Evolutionary conservation across 805 yeast species (phyloP), one percentile per base, ranked within the genome.

Genomic region (Candida caryicola): DNA sequence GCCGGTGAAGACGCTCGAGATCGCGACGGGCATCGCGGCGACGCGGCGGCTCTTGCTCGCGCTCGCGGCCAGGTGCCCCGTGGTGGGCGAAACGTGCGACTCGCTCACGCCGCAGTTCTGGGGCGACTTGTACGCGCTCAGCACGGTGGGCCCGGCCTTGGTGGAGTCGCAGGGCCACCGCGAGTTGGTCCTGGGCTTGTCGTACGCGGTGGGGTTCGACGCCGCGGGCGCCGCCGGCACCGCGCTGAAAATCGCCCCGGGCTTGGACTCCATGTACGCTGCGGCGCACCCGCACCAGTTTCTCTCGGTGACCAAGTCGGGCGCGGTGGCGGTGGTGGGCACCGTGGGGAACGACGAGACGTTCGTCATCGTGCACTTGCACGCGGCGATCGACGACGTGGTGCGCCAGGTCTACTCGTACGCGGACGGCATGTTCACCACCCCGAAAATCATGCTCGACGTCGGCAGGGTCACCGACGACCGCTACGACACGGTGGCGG

Each of bases 311-410:
- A 70, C 74, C 17, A 71, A 73, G 44, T 47, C 62, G 16, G 80
- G 80, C 3, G 62, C 69, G 2, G 76, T 69, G 9, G 71, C 77
- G 1, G 72, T 71, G 19, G 73, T 70, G 7, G 73, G 73, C 12
- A 74, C 80, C 1, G 55, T 54, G 6, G 81, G 81, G 1, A 76
- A 76, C 52, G 48, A 54, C 15, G 79, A 76, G 44, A 72, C 79
- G 1, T 76, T 75, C 50, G 47, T 72, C 9, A 56, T 73, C 8
- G 43, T 65, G 9, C 54, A 54, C 26, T 21, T 31, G 18, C 36
- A 44, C 19, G 12, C 51, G n/a, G 17, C 31, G 6, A 31, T 36
- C 23, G 40, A 36, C 7, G 57, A 57, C 16, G 33, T 57, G 29
- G 42, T 54, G 18, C 39, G 36, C 2, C 39, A 36, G 23, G 46